Evolutionary conservation across 305 asterid genomes (phyloP), one percentile per base, ranked within the genome.

Genomic region (Striga hermonthica): DNA sequence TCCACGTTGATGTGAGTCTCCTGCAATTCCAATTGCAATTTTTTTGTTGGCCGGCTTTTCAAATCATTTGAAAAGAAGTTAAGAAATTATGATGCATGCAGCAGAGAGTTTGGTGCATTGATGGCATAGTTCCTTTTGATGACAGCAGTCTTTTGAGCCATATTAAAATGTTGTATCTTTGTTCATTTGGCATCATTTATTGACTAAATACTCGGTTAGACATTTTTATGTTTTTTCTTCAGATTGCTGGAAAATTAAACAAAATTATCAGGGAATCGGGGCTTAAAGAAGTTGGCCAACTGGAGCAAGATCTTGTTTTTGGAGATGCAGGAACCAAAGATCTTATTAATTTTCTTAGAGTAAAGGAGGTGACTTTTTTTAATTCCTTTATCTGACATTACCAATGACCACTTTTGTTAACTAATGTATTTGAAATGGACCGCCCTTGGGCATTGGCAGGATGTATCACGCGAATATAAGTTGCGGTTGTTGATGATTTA

Each of bases 281-380:
- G 66, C 90, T 94, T 60, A 91, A 82, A 84, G 99, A 91, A 72
- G 83, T 94, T 76, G 98, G 99, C 60, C 84, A 94, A 69, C 78
- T 94, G 68, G 99, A 94, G 85, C 99, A 94, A 75, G 94, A 89
- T 78, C 95, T 94, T 83, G 98, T 90, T 66, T 94, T 94, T 71
- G 99, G 98, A 79, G 99, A 90, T 79, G 98, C 95, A 62, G 95
- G 93, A 77, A 90, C 96, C 44, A 90, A 91, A 78, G 98, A 90
- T 3, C 74, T 94, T 56, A 90, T 90, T 49, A 91, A 88, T 74
- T 94, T 94, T 77, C 84, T 94, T 45, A 79, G 95, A 84, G 41
- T 72, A 57, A 85, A 84, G 65, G 90, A 81, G 96, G 99, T 86
- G 67, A 72, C 35, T 8, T 55, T 60, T 31, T 10, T 45, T 11